Evolutionary conservation across 2,329 filamentous ascomycete species (phyloP), one percentile per base, ranked within the genome.

Genomic region (Colletotrichum siamense): DNA sequence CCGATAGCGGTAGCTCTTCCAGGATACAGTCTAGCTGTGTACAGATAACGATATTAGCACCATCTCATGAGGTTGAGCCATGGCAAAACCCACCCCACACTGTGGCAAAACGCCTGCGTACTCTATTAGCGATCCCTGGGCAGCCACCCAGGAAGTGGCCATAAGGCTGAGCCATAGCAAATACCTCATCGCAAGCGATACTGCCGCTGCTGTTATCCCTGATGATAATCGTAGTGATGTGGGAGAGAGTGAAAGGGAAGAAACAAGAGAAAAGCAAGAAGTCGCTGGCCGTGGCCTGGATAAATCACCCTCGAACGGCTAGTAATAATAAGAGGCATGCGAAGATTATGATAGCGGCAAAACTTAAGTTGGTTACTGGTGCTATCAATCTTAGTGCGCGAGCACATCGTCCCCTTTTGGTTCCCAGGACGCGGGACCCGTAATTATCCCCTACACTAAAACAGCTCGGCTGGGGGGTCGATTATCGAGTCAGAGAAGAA

Each of bases 1-100:
- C 77, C 16, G 81, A 81, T 4, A 55, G n/a, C 18, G 80, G 77
- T 28, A 82, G 71, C 26, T 78, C 44, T n/a, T 77, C 72, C 7
- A 78, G n/a, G 9, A 81, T 77, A 55, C 82, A 83, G 13, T 36
- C 32, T 34, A 82, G 49, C 81, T 82, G 22, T 16, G 10, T 13
- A 12, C 44, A 13, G n/a, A 52, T 2, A 7, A 22, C 12, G 12
- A 52, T 22, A 13, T 52, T 22, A 52, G 44, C 44, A 52, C 10
- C 12, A 52, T 13, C 12, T 52, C n/a, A 8, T 0, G 34, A 12
- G 8, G 28, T 28, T 22, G 22, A 22, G 24, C 24, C 16, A 59
- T 1, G 61, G 10, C 8, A 18, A 22, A 66, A 69, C 63, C 69
- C 55, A 81, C 80, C 30, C 79, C 79, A 52, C 79, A 81, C 6